Evolutionary conservation across 2,329 filamentous ascomycete species (phyloP).

Genomic region (Botryotinia narcissicola): DNA sequence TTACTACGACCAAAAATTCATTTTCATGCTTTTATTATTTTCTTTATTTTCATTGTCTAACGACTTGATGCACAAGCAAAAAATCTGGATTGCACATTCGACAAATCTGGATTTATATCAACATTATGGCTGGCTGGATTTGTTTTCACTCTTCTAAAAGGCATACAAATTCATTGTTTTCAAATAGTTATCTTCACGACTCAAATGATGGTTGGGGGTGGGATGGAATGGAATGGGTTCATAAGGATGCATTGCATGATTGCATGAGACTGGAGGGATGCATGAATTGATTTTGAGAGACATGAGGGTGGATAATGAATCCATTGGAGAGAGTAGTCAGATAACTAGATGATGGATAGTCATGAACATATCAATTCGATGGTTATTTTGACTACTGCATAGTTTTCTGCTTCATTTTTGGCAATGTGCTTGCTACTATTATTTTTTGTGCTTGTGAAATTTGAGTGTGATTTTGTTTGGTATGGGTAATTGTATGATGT

Average conservation of each 20-base stretch:
- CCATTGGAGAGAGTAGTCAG: slow-evolving; percentile 1
- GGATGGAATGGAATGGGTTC: slow-evolving; percentile 18
- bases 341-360: slow-evolving; percentile 11
- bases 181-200: slow-evolving; percentile 22
- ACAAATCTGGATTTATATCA: slow-evolving; percentile 19
- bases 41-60: slow-evolving; percentile 18
- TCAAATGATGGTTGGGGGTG: slow-evolving; percentile 18
- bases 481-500: background rate
- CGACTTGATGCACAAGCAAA: slow-evolving; percentile 15
- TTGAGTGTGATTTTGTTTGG: background rate
- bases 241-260: slow-evolving; percentile 18
- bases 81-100: slow-evolving; percentile 19
- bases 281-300: slow-evolving; percentile 16
- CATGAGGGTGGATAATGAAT: slow-evolving; percentile 6
- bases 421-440: background rate
- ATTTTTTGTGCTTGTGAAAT: background rate
- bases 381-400: slow-evolving; percentile 1
- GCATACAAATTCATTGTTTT: slow-evolving; percentile 23
- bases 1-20: slow-evolving; percentile 18
- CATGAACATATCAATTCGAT: slow-evolving; percentile 14
- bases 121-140: slow-evolving; percentile 17
- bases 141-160: slow-evolving; percentile 11
- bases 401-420: background rate
- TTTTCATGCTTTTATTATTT: slow-evolving; percentile 16
- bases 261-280: slow-evolving; percentile 12